A percentile compares a stretch with the other conserved stretches of the same genome.
These are phyloP conservation scores for Solanum rostratum DNA, from an alignment of 257 asterid species.

Conservation along the genomic window DNA sequence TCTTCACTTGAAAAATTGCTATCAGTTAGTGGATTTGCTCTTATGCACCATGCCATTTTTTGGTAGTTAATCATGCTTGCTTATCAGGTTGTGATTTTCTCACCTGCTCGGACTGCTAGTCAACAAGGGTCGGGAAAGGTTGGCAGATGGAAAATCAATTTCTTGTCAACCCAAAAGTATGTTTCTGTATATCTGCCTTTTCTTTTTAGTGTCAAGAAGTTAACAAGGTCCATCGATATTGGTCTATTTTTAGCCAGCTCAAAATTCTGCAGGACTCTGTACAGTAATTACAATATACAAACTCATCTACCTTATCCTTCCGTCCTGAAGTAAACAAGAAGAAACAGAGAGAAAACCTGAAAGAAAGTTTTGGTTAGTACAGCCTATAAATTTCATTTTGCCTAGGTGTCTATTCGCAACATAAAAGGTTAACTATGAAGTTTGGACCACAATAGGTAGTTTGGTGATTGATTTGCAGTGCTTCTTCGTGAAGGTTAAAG, in stretches of 20 bases:
- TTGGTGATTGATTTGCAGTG: background rate
- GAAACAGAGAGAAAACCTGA: background rate
- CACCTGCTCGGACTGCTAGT: constrained; percentile 94
- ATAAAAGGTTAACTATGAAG: background rate
- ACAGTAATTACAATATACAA: background rate
- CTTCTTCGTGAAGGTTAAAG: background rate
- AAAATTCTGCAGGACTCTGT: background rate
- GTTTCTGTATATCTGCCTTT: constrained; percentile 8
- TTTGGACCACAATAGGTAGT: background rate
- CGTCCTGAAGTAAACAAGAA: background rate
- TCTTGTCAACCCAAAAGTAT: constrained; percentile 87
- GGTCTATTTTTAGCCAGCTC: background rate
- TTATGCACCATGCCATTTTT: background rate
- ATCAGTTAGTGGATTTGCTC: background rate
- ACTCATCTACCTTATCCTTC: background rate
- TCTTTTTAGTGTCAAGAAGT: background rate
- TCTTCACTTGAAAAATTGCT: background rate
- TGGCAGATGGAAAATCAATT: constrained; percentile 93
- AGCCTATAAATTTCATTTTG: background rate
- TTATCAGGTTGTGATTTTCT: constrained; percentile 61
- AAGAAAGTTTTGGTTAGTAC: background rate
- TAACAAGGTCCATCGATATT: background rate
- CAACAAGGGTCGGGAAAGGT: constrained; percentile 99
- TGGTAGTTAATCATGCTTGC: background rate
- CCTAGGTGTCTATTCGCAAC: background rate